These are phyloP conservation scores for Dothistroma pini DNA, from an alignment of 2,329 filamentous ascomycete genomes.

Conservation along the genomic window DNA sequence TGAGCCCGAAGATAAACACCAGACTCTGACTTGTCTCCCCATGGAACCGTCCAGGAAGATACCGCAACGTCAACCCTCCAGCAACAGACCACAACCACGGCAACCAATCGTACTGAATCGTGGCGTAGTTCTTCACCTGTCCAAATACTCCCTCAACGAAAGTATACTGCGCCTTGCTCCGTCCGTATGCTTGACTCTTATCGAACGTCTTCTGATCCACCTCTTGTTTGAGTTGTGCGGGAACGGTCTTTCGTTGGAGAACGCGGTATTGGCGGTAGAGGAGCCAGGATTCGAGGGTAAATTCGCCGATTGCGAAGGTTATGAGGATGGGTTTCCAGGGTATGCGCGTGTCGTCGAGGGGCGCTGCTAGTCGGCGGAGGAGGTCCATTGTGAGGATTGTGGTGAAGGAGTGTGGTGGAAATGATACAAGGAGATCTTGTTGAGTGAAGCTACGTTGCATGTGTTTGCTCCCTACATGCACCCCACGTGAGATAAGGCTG, in stretches of 20 bases:
- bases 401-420: neutral
- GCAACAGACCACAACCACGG: slow-evolving; percentile 86
- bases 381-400: slow-evolving; percentile 32
- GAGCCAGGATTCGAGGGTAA: slow-evolving; percentile 83
- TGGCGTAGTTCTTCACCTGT: slow-evolving; percentile 82
- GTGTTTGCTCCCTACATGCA: neutral
- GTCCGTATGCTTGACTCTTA: slow-evolving; percentile 80
- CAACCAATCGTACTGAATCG: slow-evolving; percentile 86
- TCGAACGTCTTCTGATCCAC: slow-evolving; percentile 88
- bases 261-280: slow-evolving; percentile 87
- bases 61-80: slow-evolving; percentile 68
- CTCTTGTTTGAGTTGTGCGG: slow-evolving; percentile 82
- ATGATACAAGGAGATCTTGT: neutral
- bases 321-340: slow-evolving; percentile 97
- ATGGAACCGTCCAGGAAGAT: slow-evolving; percentile 69
- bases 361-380: slow-evolving; percentile 66
- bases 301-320: slow-evolving; percentile 90
- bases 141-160: slow-evolving; percentile 77
- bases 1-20: slow-evolving; percentile 84
- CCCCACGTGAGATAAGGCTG: neutral
- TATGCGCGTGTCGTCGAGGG: slow-evolving; percentile 87
- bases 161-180: slow-evolving; percentile 88
- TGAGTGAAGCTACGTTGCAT: slow-evolving; percentile 7
- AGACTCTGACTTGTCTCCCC: slow-evolving; percentile 94
- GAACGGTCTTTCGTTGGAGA: slow-evolving; percentile 72